phyloP scores from a whole-genome alignment of 306 rosid species.

The Dryas drummondii region DNA sequence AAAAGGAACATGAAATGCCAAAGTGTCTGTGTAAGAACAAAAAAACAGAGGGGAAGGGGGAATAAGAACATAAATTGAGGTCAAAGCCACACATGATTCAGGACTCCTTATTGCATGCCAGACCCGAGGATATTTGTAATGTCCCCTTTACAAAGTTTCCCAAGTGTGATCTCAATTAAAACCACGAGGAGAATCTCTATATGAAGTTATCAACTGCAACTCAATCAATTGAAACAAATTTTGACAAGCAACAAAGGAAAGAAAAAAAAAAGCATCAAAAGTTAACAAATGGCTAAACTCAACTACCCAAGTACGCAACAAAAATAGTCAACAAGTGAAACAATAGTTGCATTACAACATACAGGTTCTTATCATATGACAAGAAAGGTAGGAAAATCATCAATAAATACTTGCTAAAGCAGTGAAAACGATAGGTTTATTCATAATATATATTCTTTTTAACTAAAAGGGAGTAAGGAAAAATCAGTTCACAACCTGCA shows the following conservation, averaged over 20 bases:
- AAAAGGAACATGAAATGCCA: too few species aligned
- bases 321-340: background rate
- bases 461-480: background rate
- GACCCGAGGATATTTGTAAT: too few species aligned
- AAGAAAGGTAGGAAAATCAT: background rate
- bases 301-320: background rate
- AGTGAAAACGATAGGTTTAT: background rate
- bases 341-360: background rate
- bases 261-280: background rate
- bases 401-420: background rate
- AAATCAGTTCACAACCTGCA: constrained; percentile 4
- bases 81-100: too few species aligned
- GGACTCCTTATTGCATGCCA: too few species aligned
- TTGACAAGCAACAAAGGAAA: background rate
- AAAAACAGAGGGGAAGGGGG: too few species aligned
- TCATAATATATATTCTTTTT: background rate
- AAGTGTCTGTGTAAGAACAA: too few species aligned
- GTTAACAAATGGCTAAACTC: background rate
- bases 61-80: too few species aligned
- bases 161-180: too few species aligned
- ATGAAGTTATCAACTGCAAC: background rate
- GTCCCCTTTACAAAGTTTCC: too few species aligned
- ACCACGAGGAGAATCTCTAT: too few species aligned
- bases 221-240: background rate
- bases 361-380: background rate